Evolutionary conservation across 2,329 filamentous ascomycete genomes (phyloP), one percentile per base, ranked within the genome.

Genomic region (Aspergillus eucalypticola): DNA sequence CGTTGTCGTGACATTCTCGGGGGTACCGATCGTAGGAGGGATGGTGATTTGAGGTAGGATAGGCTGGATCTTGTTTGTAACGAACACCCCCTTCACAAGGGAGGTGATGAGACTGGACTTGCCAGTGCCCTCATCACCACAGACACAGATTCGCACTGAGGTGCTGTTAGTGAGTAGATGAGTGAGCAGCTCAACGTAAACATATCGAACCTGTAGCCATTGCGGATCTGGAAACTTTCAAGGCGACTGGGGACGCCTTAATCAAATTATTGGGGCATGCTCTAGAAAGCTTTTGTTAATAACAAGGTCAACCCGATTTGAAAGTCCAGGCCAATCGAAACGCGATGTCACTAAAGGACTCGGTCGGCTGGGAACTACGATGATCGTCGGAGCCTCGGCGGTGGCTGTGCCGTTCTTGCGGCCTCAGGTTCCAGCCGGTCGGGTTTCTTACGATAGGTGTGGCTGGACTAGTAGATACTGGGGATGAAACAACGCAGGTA

Each of bases 71-170:
- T 96, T 96, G 78, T 91, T 91, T 66, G 90, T 91, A 70, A 98
- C 91, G 77, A 98, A 99, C 76, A 94, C 90, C 75, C 97, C 94
- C 75, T 98, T 98, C 75, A 99, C 94, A 41, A 99, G 88, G 59
- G 92, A 96, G 58, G 93, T 95, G 73, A 96, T 96, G 75, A 96
- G 84, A 76, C 91, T 95, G 61, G 90, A 95, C 80, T 96, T 96
- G 70, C 92, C 92, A n/a, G 90, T 92, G 69, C 90, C 90, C 79
- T 98, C 94, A 76, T 99, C 95, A 72, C 95, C 95, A 80, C 93
- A 97, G 60, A 98, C 91, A 77, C 92, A 96, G 72, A 98, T 93
- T 66, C 95, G 90, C 62, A 98, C 94, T 86, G 73, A 49, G 41
- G 35, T 42, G 38, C 35, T 48, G 49, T 62, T 51, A 63, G 52